Evolutionary conservation across 163 green algal genomes (phyloP).

Genomic region (Scenedesmus sp.): DNA sequence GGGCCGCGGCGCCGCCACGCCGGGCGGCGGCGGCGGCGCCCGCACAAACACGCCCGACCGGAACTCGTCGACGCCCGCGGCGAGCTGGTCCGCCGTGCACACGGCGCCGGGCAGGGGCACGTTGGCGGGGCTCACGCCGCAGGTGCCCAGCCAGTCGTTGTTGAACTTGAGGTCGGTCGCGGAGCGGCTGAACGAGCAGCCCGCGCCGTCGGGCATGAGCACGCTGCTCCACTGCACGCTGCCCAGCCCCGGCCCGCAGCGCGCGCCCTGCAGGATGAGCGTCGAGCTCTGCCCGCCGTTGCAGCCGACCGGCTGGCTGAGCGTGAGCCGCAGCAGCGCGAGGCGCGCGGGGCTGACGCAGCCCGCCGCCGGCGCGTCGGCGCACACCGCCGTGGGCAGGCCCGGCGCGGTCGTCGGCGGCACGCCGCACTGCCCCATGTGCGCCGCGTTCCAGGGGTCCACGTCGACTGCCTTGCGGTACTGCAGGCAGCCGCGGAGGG

Average conservation of each 20-base stretch:
- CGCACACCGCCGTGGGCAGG: conserved; percentile 10
- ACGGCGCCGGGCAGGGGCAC: conserved; percentile 8
- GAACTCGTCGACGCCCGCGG: neutral
- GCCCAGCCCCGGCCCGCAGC: conserved; percentile 33
- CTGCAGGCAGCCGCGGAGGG: conserved; percentile 23
- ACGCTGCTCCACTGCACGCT: conserved; percentile 29
- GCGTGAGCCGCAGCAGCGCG: neutral
- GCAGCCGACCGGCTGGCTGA: conserved; percentile 18
- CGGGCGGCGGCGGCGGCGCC: neutral
- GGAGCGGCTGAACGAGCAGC: conserved; percentile 23
- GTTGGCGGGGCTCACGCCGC: conserved; percentile 18
- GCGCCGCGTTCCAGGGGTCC: conserved; percentile 13
- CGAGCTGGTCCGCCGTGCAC: conserved; percentile 2
- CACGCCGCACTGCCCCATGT: conserved; percentile 32
- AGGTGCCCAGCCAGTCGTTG: conserved; percentile 34
- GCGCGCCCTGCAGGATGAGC: neutral
- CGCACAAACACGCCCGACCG: neutral
- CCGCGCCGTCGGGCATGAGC: neutral
- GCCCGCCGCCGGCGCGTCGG: neutral
- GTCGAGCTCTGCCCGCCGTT: neutral
- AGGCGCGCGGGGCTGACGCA: conserved; percentile 18
- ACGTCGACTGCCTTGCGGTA: neutral
- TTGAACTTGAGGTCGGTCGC: conserved; percentile 11
- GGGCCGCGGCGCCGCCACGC: neutral
- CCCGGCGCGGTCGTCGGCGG: neutral